Base-by-base conservation (phyloP, 2,329 filamentous ascomycete species). In the Hypocreales sp. region DNA sequence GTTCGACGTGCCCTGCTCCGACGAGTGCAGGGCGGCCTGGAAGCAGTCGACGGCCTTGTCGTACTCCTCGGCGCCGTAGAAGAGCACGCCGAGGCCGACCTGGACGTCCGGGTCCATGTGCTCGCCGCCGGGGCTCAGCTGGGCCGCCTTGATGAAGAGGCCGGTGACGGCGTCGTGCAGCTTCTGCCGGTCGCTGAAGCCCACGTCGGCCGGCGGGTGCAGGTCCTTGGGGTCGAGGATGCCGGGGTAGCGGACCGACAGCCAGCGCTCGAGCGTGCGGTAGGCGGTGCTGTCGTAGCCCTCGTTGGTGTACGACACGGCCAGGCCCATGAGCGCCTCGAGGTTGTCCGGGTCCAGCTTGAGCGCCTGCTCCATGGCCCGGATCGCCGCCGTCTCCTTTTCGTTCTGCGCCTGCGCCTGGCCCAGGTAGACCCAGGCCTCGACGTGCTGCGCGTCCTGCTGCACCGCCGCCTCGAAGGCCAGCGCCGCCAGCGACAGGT, bases 1-100 rank as follows among this genome's bases (percentile, higher is more conserved):
- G 56, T 94, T 95, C 33, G 75, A 79, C 7, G 72, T 72, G 32
- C 90, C 90, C 20, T 75, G 68, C 53, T 93, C 84, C 1, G 81
- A 83, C 15, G 74, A 82, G 32, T 82, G 80, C 15, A 98, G 71
- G 1, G 92, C 87, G 1, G 87, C 77, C 30, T 79, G 80, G 68
- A 98, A 98, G 62, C 92, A 98, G 60, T 98, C 90, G 20, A 98
- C 87, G 1, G 90, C 90, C 60, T 98, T 98, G 49, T 90, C 82
- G 59, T 94, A 95, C 48, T 95, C 87, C 55, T 98, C 90, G 17
- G 82, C 84, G 27, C 87, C 90, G 56, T 98, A 98, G 60, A 98
- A 95, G 11, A 98, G 69, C 5, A 98, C 90, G 20, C 92, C 92
- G 2, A 98, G 67, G 1, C 90, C 90, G 32, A 98, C 90, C 55